Evolutionary conservation across 2,329 filamentous ascomycete species (phyloP).

Genomic region (Claviceps digitariae): DNA sequence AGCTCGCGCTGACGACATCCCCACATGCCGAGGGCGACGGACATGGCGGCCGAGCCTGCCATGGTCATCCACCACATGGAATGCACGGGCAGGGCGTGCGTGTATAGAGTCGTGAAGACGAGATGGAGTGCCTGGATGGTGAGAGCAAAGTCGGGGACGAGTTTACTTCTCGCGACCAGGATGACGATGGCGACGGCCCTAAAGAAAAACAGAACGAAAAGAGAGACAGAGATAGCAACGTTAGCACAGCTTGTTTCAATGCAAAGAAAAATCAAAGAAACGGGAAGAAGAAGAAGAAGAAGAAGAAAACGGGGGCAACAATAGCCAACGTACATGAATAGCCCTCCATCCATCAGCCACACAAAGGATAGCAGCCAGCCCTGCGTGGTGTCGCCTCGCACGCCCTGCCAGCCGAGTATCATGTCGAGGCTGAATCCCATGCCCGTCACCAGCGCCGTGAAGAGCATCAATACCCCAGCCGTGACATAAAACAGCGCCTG

Average conservation of each 20-base stretch:
- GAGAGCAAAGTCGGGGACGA: conserved; percentile 87
- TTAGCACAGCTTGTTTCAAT: not conserved
- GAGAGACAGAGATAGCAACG: not conserved
- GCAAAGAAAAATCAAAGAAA: too few relatives aligned
- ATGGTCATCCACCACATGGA: conserved; percentile 73
- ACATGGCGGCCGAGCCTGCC: conserved; percentile 29
- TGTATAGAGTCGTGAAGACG: conserved; percentile 64
- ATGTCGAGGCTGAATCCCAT: conserved; percentile 38
- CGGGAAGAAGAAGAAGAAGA: not conserved
- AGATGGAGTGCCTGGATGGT: conserved; percentile 80
- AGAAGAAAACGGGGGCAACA: not conserved
- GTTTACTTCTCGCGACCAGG: conserved; percentile 77
- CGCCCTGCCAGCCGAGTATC: conserved; percentile 43
- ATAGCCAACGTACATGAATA: conserved; percentile 32
- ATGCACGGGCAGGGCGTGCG: conserved; percentile 60
- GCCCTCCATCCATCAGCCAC: conserved; percentile 41
- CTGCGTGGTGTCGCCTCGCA: conserved; percentile 48
- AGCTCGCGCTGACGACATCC: conserved; percentile 84
- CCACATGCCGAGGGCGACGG: conserved; percentile 63
- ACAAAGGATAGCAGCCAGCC: conserved; percentile 47
- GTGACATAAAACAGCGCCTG: conserved; percentile 42
- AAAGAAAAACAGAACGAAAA: conserved; percentile 20
- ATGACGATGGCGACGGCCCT: conserved; percentile 76
- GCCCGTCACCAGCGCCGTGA: conserved; percentile 46
- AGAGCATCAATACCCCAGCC: conserved; percentile 39